A percentile compares a stretch with the other conserved stretches of the same genome.
Evolutionary conservation across 1,284 basidiomycete species (phyloP).

Genomic region (Apiotrichum siamense): DNA sequence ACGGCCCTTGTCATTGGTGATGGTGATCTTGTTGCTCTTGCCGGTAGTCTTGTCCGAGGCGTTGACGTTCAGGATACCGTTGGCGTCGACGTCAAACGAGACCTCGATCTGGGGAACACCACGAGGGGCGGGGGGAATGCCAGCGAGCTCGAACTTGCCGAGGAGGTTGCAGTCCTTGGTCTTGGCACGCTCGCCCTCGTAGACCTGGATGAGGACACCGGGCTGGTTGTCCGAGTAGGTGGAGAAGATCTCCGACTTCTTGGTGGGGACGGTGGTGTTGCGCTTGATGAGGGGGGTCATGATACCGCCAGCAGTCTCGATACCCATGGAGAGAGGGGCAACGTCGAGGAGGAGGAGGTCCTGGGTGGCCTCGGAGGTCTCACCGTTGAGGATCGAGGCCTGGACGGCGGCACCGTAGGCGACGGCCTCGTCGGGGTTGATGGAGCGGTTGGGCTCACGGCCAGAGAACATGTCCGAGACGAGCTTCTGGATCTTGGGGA

Average conservation of each 20-base stretch:
- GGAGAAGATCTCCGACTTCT: constrained; percentile 97
- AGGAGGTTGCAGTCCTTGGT: constrained; percentile 99
- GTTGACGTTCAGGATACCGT: constrained; percentile 89
- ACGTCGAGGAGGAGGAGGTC: constrained; percentile 90
- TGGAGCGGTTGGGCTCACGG: constrained; percentile 89
- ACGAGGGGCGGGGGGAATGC: constrained; percentile 95
- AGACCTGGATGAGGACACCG: constrained; percentile 97
- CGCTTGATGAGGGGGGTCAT: constrained; percentile 88
- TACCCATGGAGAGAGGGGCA: constrained; percentile 61
- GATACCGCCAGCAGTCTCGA: constrained; percentile 97
- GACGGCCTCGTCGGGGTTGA: constrained; percentile 94
- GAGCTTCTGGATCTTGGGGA: constrained; percentile 95
- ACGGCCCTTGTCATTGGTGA: constrained; percentile 98
- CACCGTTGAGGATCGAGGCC: constrained; percentile 87
- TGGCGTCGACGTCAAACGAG: constrained; percentile 98
- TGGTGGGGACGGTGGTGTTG: constrained; percentile 96
- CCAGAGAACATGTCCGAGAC: constrained; percentile 98
- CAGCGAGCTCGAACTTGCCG: constrained; percentile 97
- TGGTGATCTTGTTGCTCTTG: constrained; percentile 71
- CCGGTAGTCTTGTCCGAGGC: constrained; percentile 97
- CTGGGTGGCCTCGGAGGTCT: constrained; percentile 58
- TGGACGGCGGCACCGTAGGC: constrained; percentile 97
- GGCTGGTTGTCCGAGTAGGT: constrained; percentile 99
- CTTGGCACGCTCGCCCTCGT: constrained; percentile 97
- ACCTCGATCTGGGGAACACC: constrained; percentile 98